phyloP scores from a whole-genome alignment of 2,329 filamentous ascomycete species.

The Fusarium pseudograminearum region DNA sequence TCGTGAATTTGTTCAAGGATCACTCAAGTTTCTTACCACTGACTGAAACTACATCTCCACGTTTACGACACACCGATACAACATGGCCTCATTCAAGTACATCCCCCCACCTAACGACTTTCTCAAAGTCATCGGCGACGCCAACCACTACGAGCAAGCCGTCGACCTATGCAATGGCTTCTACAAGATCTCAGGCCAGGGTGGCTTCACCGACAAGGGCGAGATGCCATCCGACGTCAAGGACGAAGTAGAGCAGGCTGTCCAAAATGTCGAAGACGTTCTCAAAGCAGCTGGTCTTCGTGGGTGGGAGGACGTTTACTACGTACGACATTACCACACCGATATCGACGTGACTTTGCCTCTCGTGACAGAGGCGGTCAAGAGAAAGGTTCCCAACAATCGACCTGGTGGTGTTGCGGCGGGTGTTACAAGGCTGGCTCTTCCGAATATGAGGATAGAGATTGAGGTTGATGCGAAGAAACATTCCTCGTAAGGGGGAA shows the following conservation, averaged over 20 bases:
- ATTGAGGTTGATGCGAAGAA: constrained; percentile 41
- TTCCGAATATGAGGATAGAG: constrained; percentile 40
- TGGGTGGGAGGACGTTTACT: constrained; percentile 48
- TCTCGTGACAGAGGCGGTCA: constrained; percentile 16
- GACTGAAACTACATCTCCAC: too few species aligned
- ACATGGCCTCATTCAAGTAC: constrained; percentile 23
- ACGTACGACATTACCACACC: constrained; percentile 42
- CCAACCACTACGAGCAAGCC: constrained; percentile 44
- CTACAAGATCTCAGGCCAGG: constrained; percentile 46
- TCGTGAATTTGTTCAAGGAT: background rate
- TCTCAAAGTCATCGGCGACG: constrained; percentile 8
- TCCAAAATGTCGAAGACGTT: constrained; percentile 44
- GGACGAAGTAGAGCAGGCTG: constrained; percentile 31
- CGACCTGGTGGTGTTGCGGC: constrained; percentile 20
- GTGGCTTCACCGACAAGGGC: constrained; percentile 37
- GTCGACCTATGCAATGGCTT: constrained; percentile 41
- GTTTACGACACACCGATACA: background rate
- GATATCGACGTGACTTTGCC: constrained; percentile 36
- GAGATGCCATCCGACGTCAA: constrained; percentile 28
- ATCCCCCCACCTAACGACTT: constrained; percentile 12
- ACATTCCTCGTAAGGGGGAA: background rate
- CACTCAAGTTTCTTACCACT: background rate
- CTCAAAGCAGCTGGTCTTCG: constrained; percentile 42
- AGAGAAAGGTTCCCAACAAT: constrained; percentile 29
- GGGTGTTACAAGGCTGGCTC: constrained; percentile 30